Base-by-base conservation (phyloP, 352 stramenopile species). In the Globisporangium takayamanum region DNA sequence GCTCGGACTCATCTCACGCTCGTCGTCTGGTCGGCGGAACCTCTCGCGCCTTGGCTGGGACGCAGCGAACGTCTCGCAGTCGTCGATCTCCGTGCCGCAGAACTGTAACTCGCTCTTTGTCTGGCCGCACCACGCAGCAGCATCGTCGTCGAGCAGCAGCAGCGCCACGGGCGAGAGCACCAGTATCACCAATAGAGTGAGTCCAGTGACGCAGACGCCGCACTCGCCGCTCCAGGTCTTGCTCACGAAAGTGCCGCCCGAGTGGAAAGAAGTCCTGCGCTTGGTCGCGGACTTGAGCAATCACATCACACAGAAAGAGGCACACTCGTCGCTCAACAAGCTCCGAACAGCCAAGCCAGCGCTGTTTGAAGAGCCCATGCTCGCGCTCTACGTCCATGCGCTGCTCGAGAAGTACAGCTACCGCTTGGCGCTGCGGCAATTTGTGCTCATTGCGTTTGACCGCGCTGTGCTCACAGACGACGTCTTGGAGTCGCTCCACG, bases 221-320 rank as follows among this genome's bases (percentile, higher is more conserved):
- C 50, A 60, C 15, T 86, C 84, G 14, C 79, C 78, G 4, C 58
- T 92, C 5, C 84, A 93, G 60, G 57, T 68, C n/a, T 60, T 93
- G 39, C 66, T 90, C 51, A 65, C 61, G 42, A 92, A 90, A 54
- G 75, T 89, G 33, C 76, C 86, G 22, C 70, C 80, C 0, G 82
- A 89, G 37, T 90, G 82, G 81, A 81, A 74, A 42, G 86, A 95
- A 65, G 68, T 94, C 4, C 56, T 95, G 45, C 81, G 84, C 1
- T 70, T 81, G 52, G 75, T 95, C 36, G 86, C 82, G 1, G 84
- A 95, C 45, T 42, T 95, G 60, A 95, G 86, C 60, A 94, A 93
- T 68, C 85, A 94, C 60, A 95, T 95, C 57, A 93, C 84, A 3
- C 86, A 95, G 61, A 95, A 95, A 64, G 86, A 95, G 59, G 86